Base-by-base conservation (phyloP, 2,329 filamentous ascomycete genomes). In the Clarireedia paspali region DNA sequence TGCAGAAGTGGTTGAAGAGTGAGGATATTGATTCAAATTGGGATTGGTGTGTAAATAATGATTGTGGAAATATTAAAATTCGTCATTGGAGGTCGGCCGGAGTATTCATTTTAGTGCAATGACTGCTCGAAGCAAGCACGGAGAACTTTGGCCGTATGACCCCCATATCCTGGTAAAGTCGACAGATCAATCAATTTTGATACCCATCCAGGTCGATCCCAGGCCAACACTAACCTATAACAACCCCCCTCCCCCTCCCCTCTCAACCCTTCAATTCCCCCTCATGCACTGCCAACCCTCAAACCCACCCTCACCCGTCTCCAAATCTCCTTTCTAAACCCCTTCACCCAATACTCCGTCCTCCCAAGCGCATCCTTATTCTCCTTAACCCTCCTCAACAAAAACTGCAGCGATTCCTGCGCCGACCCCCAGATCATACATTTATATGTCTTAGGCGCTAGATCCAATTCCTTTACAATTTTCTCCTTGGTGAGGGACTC, bases 391-490 rank as follows among this genome's bases (percentile, higher is more conserved):
- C 77, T 70, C 40, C 77, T 70, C 36, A 88, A 73, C 47, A 95
- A 74, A 69, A 94, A 95, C 70, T 91, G 90, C 77, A 95, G 80
- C 70, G 90, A 95, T 73, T 95, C 88, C 59, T 81, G 80, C 4
- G 82, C 84, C 12, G 80, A 79, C 7, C 83, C 83, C 83, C 82
- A 86, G 42, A 83, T 79, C 24, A 85, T 72, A 65, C 85, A 85
- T 73, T 86, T 86, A 72, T 80, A 85, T 4, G 75, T 74, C 46
- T 71, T 70, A 0, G 74, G 65, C 46, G 49, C 39, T 3, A 59
- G 30, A 9, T 12, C 53, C 12, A 47, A 17, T 9, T 53, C 50
- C 4, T 38, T 30, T 6, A 6, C 34, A 30, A 23, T 26, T 6
- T 5, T n/a, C n/a, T 45, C n/a, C 12, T 36, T 3, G 2, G 5